Conservation (phyloP, 495 filamentous ascomycete species). For the Penicillium paradoxum region DNA sequence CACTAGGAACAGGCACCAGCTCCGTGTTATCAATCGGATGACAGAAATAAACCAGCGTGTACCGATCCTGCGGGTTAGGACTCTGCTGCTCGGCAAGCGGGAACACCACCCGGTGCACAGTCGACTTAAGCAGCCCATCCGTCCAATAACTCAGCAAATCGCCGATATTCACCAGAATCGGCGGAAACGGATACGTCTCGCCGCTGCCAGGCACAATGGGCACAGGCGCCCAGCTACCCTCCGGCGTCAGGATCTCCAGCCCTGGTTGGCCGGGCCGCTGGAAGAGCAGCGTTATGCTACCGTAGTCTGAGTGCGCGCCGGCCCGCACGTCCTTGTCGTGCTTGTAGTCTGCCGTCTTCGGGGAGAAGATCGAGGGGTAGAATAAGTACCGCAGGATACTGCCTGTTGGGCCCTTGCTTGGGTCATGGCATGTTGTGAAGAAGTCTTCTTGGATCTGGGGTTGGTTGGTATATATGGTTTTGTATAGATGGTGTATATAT, state of each 20-base stretch:
- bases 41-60: slow-evolving; percentile 88
- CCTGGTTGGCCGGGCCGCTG: slow-evolving; percentile 78
- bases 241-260: slow-evolving; percentile 70
- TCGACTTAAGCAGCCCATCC: slow-evolving; percentile 72
- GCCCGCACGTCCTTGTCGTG: slow-evolving; percentile 56
- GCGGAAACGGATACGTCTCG: slow-evolving; percentile 51
- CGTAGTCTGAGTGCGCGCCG: slow-evolving; percentile 66
- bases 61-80: slow-evolving; percentile 61
- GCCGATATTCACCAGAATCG: slow-evolving; percentile 89
- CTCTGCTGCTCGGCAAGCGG: slow-evolving; percentile 43
- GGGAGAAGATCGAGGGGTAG: slow-evolving; percentile 57
- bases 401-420: slow-evolving; percentile 54
- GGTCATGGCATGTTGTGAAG: slow-evolving; percentile 70
- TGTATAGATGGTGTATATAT: not conserved
- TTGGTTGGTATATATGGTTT: slow-evolving; percentile 10
- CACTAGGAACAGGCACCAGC: slow-evolving; percentile 72
- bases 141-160: slow-evolving; percentile 93
- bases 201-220: slow-evolving; percentile 36
- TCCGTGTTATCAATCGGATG: slow-evolving; percentile 72
- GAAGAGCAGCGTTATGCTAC: slow-evolving; percentile 65
- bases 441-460: slow-evolving; percentile 51
- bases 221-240: slow-evolving; percentile 42
- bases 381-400: slow-evolving; percentile 79
- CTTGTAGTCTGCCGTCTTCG: slow-evolving; percentile 35
- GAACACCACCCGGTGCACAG: slow-evolving; percentile 86